Conservation (phyloP, 1,284 basidiomycete genomes). For the Malassezia nana region DNA sequence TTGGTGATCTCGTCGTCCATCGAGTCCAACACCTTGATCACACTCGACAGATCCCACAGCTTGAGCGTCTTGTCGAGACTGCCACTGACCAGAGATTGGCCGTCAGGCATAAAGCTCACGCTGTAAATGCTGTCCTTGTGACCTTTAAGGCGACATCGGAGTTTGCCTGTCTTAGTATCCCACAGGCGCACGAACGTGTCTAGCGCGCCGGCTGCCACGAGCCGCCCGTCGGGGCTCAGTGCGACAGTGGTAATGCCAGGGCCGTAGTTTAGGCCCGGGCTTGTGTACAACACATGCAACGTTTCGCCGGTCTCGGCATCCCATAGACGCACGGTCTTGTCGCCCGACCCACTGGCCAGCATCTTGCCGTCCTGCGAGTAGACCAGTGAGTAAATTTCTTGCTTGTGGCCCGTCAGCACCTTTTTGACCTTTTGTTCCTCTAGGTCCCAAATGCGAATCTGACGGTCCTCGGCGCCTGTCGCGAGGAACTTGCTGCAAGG, state of each 20-base stretch:
- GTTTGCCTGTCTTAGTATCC: constrained; percentile 63
- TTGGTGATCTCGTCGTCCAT: constrained; percentile 33
- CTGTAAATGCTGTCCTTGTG: constrained; percentile 74
- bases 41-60: constrained; percentile 66
- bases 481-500: constrained; percentile 44
- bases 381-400: constrained; percentile 83
- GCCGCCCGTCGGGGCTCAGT: constrained; percentile 67
- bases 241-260: constrained; percentile 63
- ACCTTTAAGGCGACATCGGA: constrained; percentile 66
- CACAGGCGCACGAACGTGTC: constrained; percentile 78
- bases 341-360: constrained; percentile 78
- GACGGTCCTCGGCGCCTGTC: constrained; percentile 45
- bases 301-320: constrained; percentile 58
- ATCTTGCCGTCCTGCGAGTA: constrained; percentile 66
- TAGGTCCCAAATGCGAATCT: constrained; percentile 62
- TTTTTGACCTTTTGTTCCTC: constrained; percentile 55
- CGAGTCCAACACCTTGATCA: constrained; percentile 46
- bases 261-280: constrained; percentile 51
- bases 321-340: constrained; percentile 82
- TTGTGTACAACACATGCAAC: constrained; percentile 43
- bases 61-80: constrained; percentile 78
- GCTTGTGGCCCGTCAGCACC: constrained; percentile 71
- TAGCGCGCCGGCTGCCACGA: constrained; percentile 71
- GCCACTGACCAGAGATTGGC: constrained; percentile 65
- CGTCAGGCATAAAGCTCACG: constrained; percentile 78